Conservation (phyloP, 169 alveolate species). For the Eimeria brunetti region DNA sequence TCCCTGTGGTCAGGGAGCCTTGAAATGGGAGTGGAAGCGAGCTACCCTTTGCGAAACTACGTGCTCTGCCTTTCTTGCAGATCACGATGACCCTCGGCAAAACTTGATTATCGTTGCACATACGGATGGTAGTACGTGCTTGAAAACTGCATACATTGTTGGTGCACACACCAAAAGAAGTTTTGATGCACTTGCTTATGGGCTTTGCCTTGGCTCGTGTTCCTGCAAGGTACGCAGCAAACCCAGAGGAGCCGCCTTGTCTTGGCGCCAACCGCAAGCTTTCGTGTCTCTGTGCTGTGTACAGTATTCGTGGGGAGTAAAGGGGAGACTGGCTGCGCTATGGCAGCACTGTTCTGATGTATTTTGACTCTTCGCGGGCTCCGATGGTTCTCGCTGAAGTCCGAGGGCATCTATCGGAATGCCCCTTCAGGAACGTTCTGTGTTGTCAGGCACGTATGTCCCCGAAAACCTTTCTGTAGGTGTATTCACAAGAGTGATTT, state of each 20-base stretch:
- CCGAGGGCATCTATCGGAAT: too few species aligned
- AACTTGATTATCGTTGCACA: background rate
- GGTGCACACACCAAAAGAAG: background rate
- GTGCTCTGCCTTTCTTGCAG: background rate
- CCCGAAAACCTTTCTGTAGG: background rate
- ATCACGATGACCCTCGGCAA: background rate
- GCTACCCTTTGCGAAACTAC: background rate
- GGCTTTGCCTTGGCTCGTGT: background rate
- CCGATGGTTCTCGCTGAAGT: background rate
- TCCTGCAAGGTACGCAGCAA: background rate
- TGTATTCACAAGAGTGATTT: background rate
- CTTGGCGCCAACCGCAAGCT: background rate
- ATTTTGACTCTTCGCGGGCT: background rate
- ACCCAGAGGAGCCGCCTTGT: background rate
- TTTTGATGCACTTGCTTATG: background rate
- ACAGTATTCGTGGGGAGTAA: background rate
- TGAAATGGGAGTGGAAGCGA: too few species aligned
- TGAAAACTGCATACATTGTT: background rate
- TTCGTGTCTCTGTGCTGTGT: background rate
- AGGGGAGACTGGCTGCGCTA: background rate
- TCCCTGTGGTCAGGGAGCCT: background rate
- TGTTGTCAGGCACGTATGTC: background rate
- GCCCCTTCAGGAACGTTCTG: background rate
- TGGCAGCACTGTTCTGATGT: background rate
- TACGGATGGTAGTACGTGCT: background rate